Percentiles rank a stretch among this genome's conserved stretches.
These are phyloP conservation scores for Barnettozyma botsteinii DNA, from an alignment of 805 yeast genomes.

Conservation along the genomic window DNA sequence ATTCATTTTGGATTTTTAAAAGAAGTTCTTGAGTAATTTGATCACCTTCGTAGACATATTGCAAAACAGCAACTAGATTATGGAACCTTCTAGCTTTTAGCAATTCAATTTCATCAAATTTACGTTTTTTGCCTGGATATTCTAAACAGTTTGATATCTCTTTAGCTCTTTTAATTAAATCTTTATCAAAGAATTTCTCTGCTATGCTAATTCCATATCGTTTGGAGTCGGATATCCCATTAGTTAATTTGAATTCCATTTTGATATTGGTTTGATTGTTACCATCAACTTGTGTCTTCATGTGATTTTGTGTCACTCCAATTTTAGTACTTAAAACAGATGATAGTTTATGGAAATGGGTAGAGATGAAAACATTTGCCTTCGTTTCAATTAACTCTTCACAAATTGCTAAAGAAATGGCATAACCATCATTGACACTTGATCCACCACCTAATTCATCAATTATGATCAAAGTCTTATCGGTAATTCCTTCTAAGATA, in stretches of 20 bases:
- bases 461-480: constrained; percentile 35
- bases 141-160: constrained; percentile 20
- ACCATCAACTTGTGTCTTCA: constrained; percentile 26
- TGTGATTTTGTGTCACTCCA: constrained; percentile 33
- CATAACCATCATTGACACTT: constrained; percentile 45
- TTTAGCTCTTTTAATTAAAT: constrained; percentile 26
- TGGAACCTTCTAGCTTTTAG: constrained; percentile 24
- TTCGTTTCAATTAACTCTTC: constrained; percentile 30
- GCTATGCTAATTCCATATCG: constrained; percentile 31
- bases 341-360: constrained; percentile 41
- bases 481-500: constrained; percentile 32
- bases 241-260: constrained; percentile 28
- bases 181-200: constrained; percentile 20
- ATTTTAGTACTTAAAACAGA: constrained; percentile 28
- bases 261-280: no score
- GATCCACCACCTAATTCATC: constrained; percentile 57
- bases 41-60: constrained; percentile 13
- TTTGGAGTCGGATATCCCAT: constrained; percentile 21
- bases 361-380: constrained; percentile 34
- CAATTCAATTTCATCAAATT: background rate
- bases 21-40: constrained; percentile 16
- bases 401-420: constrained; percentile 41
- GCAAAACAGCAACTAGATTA: constrained; percentile 25
- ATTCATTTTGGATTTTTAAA: constrained; percentile 24
- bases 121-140: constrained; percentile 9